Percentiles rank a stretch among this genome's conserved stretches.
Conservation (phyloP, 306 rosid species). For the Gynostemma pentaphyllum region DNA sequence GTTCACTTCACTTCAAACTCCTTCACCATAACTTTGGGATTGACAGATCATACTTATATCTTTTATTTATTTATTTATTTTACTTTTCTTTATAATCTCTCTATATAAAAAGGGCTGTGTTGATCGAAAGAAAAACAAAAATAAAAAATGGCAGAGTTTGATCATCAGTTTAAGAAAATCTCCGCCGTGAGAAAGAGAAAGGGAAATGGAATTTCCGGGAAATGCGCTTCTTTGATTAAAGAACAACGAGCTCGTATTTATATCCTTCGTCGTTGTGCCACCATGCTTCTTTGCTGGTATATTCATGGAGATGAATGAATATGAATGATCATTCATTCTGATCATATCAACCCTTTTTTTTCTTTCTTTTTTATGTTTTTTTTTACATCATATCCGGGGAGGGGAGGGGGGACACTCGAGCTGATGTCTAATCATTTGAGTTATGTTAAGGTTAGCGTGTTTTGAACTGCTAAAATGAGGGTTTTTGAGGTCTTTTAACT, state of each 20-base stretch:
- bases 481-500: too few relatives aligned
- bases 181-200: conserved; percentile 24
- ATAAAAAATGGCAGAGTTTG: not conserved
- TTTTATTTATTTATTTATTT: not conserved
- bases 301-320: conserved; percentile 62
- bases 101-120: too few relatives aligned
- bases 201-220: conserved; percentile 37
- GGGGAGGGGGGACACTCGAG: too few relatives aligned
- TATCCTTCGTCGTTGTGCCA: conserved; percentile 85
- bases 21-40: conserved; percentile 1
- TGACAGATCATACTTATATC: not conserved
- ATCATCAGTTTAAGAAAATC: conserved; percentile 7
- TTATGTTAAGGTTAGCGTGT: too few relatives aligned
- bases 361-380: not conserved
- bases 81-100: too few relatives aligned
- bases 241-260: conserved; percentile 86
- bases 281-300: conserved; percentile 94
- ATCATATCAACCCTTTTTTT: too few relatives aligned
- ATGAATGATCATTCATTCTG: too few relatives aligned
- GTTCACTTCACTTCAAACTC: conserved; percentile 46
- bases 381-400: too few relatives aligned
- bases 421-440: too few relatives aligned
- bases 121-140: not conserved
- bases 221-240: conserved; percentile 67
- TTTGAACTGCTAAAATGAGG: too few relatives aligned